phyloP scores from a whole-genome alignment of 2,329 filamentous ascomycete species.

The Ceratocystis harringtonii region DNA sequence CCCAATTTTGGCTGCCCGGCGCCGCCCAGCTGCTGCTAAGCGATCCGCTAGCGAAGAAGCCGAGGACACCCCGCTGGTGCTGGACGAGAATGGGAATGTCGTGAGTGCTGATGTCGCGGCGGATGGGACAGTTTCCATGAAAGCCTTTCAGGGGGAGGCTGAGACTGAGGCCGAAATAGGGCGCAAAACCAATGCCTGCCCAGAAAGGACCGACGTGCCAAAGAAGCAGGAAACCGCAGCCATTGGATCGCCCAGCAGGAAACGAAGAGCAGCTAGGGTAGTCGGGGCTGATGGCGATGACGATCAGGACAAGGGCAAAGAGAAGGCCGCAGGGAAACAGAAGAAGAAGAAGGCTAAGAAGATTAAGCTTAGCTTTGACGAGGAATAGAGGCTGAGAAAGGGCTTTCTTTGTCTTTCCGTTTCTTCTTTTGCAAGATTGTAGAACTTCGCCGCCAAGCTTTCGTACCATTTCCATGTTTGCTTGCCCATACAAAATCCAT shows the following conservation, averaged over 20 bases:
- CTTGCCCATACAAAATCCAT: not conserved
- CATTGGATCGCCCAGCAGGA: slow-evolving; percentile 32
- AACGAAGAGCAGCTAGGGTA: slow-evolving; percentile 40
- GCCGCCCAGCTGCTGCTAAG: slow-evolving; percentile 34
- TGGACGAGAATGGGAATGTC: slow-evolving; percentile 57
- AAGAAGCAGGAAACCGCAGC: slow-evolving; percentile 27
- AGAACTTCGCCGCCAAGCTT: no score
- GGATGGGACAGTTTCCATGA: slow-evolving; percentile 27
- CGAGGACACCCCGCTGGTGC: slow-evolving; percentile 60
- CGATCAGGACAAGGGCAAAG: slow-evolving; percentile 9
- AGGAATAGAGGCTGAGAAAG: slow-evolving; percentile 31
- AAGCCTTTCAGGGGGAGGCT: slow-evolving; percentile 10
- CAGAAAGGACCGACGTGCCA: slow-evolving; percentile 20
- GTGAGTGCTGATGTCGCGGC: slow-evolving; percentile 34
- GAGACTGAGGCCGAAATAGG: not conserved
- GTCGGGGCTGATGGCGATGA: slow-evolving; percentile 27
- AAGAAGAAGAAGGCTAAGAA: slow-evolving; percentile 44
- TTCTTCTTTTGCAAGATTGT: no score
- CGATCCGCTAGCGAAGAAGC: slow-evolving; percentile 52
- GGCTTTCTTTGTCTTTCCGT: no score
- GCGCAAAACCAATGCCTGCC: slow-evolving; percentile 6
- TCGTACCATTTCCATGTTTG: not conserved
- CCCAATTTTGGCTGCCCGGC: slow-evolving; percentile 34
- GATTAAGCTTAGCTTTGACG: slow-evolving; percentile 53
- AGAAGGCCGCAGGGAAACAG: slow-evolving; percentile 18